These are phyloP conservation scores for Brasilioporus rufonigricans DNA, from an alignment of 768 basidiomycete genomes.

Conservation along the genomic window DNA sequence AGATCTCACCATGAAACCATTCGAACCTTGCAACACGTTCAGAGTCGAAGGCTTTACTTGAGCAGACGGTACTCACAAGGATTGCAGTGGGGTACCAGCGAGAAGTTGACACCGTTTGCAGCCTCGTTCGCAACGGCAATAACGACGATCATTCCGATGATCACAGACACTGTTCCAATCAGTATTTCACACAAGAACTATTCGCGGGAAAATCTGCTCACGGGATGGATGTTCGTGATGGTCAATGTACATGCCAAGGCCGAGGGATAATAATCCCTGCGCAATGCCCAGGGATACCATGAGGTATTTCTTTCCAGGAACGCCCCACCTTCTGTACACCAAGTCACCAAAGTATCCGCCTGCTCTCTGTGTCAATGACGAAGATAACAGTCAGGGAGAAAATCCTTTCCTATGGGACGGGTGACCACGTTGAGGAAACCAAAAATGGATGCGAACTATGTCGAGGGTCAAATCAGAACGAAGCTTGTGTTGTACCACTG, in stretches of 20 bases:
- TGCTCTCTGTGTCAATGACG: neutral
- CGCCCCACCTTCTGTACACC: slow-evolving; percentile 3
- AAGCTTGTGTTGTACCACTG: neutral
- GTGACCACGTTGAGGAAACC: neutral
- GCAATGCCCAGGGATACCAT: neutral
- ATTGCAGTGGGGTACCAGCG: slow-evolving; percentile 3
- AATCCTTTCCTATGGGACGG: neutral
- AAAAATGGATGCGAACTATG: neutral
- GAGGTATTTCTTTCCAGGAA: slow-evolving; percentile 4
- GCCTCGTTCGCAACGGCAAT: neutral
- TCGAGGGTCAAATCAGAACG: neutral
- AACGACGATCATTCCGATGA: neutral
- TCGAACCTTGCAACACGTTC: neutral
- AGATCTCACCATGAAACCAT: slow-evolving; percentile 27
- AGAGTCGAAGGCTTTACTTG: neutral
- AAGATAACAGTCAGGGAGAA: neutral
- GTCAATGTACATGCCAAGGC: slow-evolving; percentile 41
- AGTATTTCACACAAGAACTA: neutral
- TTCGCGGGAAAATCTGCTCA: neutral
- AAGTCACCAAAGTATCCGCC: slow-evolving; percentile 4
- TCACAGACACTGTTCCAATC: neutral
- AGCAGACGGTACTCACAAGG: neutral
- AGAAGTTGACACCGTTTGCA: neutral
- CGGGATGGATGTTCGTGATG: slow-evolving; percentile 20
- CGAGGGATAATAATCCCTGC: slow-evolving; percentile 1